Conservation (phyloP, 257 asterid genomes). For the Nicotiana benthamiana region DNA sequence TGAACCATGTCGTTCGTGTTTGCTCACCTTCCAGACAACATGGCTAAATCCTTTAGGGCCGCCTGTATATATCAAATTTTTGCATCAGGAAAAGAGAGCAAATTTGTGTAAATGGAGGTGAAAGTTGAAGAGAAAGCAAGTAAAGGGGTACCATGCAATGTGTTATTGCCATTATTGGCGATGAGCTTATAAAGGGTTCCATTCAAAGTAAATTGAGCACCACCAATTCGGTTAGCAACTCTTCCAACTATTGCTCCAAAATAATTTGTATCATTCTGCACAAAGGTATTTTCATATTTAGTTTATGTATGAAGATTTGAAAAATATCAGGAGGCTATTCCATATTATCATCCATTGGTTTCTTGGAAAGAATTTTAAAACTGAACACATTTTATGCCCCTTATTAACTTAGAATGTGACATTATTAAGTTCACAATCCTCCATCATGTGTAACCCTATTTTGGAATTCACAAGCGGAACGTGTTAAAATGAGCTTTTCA, state of each 20-base stretch:
- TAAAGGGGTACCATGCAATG: slow-evolving; percentile 6
- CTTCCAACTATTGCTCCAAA: slow-evolving; percentile 18
- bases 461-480: too few relatives aligned
- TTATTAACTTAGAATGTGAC: too few relatives aligned
- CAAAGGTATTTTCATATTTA: background rate
- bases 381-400: too few relatives aligned
- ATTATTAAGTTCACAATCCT: too few relatives aligned
- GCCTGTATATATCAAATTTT: background rate
- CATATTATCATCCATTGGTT: background rate
- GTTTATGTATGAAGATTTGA: background rate
- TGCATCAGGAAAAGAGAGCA: background rate
- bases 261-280: background rate
- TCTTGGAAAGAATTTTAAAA: background rate
- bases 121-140: background rate
- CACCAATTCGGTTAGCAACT: slow-evolving; percentile 11
- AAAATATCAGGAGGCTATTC: background rate
- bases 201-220: slow-evolving; percentile 10
- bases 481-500: too few relatives aligned
- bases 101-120: background rate
- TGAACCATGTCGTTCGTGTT: background rate
- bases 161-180: background rate
- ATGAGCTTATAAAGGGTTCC: slow-evolving; percentile 7
- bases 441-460: too few relatives aligned
- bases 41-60: slow-evolving; percentile 10
- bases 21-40: slow-evolving; percentile 3